Base-by-base conservation (phyloP, 768 basidiomycete genomes). In the Mycena sanguinolenta region DNA sequence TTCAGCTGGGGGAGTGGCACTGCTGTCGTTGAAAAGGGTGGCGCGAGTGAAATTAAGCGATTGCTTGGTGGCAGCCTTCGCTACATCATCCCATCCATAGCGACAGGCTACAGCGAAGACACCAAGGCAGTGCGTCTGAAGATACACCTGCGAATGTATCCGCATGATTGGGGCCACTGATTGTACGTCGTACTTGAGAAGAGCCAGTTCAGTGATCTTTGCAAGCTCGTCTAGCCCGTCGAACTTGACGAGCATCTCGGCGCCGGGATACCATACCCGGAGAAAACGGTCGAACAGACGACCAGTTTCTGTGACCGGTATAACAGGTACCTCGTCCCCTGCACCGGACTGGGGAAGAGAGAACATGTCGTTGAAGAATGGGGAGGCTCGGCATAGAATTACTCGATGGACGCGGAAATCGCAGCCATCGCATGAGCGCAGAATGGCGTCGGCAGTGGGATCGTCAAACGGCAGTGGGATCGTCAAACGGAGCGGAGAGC, bases 321-420 rank as follows among this genome's bases (percentile, higher is more conserved):
- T 30, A 28, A 65, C n/a, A 17, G 39, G 39, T 21, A 30, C 21
- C 21, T 19, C 21, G 1, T 49, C 53, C 13, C 62, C 49, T 3
- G 30, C 63, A 5, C n/a, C 16, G 7, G 75, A 69, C 49, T 73
- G 74, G 74, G 73, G 12, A 8, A 75, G 49, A 13, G 60, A 25
- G 42, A 80, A 78, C 74, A 80, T 75, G 50, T 76, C 76, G 21
- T 62, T 39, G 63, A 78, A 79, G 17, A 79, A 42, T 0, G 62
- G 52, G 1, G 76, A 78, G 23, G 77, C 67, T 10, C 64, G 42
- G 8, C 75, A 59, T 2, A 80, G 59, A 12, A 79, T 42, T 9
- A 53, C 38, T 10, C 74, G 63, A 58, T 77, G 75, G 13, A 79
- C 75, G 23, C 68, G 73, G 60, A 78, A 80, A 57, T 78, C 74